A percentile compares a stretch with the other conserved stretches of the same genome.
These are phyloP conservation scores for Apiospora saccharicola DNA, from an alignment of 2,329 filamentous ascomycete species.

Conservation along the genomic window DNA sequence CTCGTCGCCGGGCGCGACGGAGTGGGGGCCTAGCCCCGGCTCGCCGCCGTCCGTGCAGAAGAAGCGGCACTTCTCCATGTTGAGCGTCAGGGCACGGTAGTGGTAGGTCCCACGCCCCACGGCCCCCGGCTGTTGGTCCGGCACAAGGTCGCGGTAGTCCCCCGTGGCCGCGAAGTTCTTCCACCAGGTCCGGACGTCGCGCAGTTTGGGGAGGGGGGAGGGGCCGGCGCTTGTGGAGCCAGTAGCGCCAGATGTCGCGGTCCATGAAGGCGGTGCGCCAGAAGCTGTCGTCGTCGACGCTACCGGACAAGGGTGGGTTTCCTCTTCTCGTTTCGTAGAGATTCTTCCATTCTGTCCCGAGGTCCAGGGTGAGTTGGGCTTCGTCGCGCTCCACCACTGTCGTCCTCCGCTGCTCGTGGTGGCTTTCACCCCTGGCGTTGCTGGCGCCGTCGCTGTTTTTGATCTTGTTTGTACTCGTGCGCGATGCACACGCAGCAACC, in stretches of 20 bases:
- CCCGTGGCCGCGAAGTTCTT: background rate
- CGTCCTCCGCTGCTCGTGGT: background rate
- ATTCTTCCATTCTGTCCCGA: background rate
- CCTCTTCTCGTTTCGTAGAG: no score
- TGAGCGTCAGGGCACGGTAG: slow-evolving; percentile 10
- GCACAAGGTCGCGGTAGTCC: slow-evolving; percentile 2
- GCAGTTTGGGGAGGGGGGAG: background rate
- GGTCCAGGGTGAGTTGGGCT: background rate
- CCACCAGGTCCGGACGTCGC: background rate
- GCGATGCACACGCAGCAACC: background rate
- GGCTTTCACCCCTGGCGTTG: background rate
- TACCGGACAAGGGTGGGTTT: background rate
- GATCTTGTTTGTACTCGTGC: no score
- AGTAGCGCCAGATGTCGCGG: slow-evolving; percentile 19
- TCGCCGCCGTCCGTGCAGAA: slow-evolving; percentile 2
- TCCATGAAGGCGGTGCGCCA: slow-evolving; percentile 20
- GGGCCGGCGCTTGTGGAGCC: slow-evolving; percentile 12
- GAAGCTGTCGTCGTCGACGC: background rate
- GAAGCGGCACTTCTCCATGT: slow-evolving; percentile 4
- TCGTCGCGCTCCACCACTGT: background rate
- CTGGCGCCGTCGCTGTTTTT: background rate
- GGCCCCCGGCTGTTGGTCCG: background rate
- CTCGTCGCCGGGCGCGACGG: background rate
- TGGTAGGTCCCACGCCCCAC: background rate
- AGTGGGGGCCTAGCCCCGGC: slow-evolving; percentile 6